Base-by-base conservation (phyloP, 176 grass and related monocot genomes). In the Aegilops bicornis region DNA sequence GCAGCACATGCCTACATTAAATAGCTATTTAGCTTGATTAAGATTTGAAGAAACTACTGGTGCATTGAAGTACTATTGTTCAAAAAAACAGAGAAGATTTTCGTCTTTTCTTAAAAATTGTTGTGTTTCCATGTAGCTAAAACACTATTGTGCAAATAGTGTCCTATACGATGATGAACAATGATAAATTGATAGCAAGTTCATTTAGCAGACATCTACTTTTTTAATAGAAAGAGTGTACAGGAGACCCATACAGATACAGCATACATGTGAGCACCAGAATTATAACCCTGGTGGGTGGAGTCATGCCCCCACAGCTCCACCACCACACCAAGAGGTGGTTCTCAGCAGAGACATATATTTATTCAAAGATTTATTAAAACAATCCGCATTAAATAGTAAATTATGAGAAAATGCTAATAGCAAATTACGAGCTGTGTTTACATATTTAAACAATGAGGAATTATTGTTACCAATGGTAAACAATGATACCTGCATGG, bases 401-500 rank as follows among this genome's bases (percentile, higher is more conserved):
- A 84, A 75, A 8, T 11, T 23, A 43, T 69, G 50, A 59, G 61
- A 59, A 69, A 61, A 4, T 50, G 48, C 6, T 48, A 42, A 48
- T 24, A 68, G 39, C 5, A 19, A 37, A 64, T 7, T 29, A 76
- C 7, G 6, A 32, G 22, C 8, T 67, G 3, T 65, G n/a, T 22
- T 58, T 59, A 59, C 36, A 52, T 1, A n/a, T 66, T 33, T 39
- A 86, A 56, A 73, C 12, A 58, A 39, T 43, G 4, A 22, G 47
- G 48, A 72, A 5, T 15, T 25, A 82, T 30, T 54, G 48, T 23
- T 81, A 85, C 52, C 45, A 52, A 69, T 25, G 10, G 8, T 17
- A 8, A 70, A 62, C 64, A 72, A 35, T 19, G 73, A 35, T 92
- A 99, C 97, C 97, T 99, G 97, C 97, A 99, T 99, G 36, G 97